Evolutionary conservation across 371 early-diverging fungal species (phyloP).

Genomic region (Actinomucor elegans): DNA sequence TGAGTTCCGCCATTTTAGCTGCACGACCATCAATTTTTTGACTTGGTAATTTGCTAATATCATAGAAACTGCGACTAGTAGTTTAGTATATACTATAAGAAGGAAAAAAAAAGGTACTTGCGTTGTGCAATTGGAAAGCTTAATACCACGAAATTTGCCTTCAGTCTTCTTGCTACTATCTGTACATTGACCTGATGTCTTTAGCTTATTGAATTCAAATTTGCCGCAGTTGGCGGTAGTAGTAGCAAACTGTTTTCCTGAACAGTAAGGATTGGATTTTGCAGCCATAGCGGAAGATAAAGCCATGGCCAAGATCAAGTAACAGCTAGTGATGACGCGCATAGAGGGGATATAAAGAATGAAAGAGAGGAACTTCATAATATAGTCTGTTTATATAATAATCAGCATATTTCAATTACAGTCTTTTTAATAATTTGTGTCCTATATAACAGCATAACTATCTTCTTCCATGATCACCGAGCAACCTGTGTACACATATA

Average conservation of each 20-base stretch:
- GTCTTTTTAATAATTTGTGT: no score
- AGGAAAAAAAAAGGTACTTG: constrained; percentile 10
- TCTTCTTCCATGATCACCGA: no score
- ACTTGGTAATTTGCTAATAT: constrained; percentile 31
- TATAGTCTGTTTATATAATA: no score
- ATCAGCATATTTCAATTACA: no score
- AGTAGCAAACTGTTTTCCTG: background rate
- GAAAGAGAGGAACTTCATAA: no score
- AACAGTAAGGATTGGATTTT: constrained; percentile 1
- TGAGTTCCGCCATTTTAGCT: constrained; percentile 42
- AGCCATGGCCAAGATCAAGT: background rate
- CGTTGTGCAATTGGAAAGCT: constrained; percentile 43
- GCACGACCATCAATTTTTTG: constrained; percentile 32
- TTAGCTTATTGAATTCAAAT: constrained; percentile 15
- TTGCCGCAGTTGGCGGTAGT: constrained; percentile 5
- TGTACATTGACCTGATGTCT: constrained; percentile 13
- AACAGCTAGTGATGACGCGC: no score
- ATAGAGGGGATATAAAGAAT: no score
- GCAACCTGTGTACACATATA: no score
- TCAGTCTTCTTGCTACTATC: constrained; percentile 18
- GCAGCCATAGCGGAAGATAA: background rate
- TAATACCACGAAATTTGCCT: constrained; percentile 16
- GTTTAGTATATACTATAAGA: background rate
- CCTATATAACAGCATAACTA: no score
- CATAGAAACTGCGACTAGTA: constrained; percentile 49